Evolutionary conservation across 75 land plant genomes (phyloP).

Genomic region (Picea sitchensis): DNA sequence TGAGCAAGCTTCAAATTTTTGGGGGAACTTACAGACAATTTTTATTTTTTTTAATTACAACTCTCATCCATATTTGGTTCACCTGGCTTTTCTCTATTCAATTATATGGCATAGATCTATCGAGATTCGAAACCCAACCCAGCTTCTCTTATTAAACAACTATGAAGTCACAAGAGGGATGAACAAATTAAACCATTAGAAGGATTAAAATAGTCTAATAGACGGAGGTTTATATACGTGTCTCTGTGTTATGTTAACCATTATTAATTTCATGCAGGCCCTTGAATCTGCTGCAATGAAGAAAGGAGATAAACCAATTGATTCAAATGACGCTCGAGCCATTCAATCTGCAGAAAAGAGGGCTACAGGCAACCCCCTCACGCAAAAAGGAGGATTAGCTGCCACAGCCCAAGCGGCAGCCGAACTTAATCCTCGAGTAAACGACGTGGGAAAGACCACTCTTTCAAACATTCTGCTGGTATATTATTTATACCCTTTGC

Average conservation of each 20-base stretch:
- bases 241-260: no score
- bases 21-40: no score
- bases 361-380: slow-evolving; percentile 45
- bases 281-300: slow-evolving; percentile 51
- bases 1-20: no score
- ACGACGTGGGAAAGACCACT: neutral
- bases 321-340: slow-evolving; percentile 65
- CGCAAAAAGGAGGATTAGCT: slow-evolving; percentile 47
- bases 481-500: neutral
- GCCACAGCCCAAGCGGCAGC: slow-evolving; percentile 71
- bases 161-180: no score
- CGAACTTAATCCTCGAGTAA: slow-evolving; percentile 21
- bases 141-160: neutral
- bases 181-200: no score
- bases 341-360: slow-evolving; percentile 66
- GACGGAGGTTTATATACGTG: no score
- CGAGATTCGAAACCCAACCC: no score
- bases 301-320: slow-evolving; percentile 55
- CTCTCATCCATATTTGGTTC: no score
- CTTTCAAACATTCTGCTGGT: neutral
- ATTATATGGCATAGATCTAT: no score
- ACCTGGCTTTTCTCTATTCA: no score
- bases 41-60: neutral
- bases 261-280: slow-evolving; percentile 25
- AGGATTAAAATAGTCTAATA: no score